These are phyloP conservation scores for Penicillium salamii DNA, from an alignment of 495 filamentous ascomycete species.

Conservation along the genomic window DNA sequence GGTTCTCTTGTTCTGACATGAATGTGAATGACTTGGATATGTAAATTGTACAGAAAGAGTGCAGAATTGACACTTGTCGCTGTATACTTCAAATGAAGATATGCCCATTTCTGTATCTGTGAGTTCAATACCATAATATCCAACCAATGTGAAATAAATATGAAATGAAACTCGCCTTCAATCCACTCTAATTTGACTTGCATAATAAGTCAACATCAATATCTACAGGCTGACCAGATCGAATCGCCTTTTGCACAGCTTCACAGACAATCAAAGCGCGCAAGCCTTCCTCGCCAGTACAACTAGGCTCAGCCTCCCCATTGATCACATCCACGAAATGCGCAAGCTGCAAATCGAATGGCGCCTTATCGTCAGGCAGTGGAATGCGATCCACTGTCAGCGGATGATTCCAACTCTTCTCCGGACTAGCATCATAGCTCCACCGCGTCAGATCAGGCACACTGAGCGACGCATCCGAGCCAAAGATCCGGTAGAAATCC, in stretches of 20 bases:
- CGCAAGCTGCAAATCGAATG: slow-evolving; percentile 54
- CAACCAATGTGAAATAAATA: too few species aligned
- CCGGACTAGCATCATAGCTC: slow-evolving; percentile 41
- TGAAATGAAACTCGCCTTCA: background rate
- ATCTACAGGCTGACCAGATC: slow-evolving; percentile 35
- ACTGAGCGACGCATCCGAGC: slow-evolving; percentile 50
- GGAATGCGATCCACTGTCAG: slow-evolving; percentile 30
- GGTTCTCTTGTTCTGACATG: background rate
- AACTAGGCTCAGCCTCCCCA: slow-evolving; percentile 39
- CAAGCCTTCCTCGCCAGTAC: slow-evolving; percentile 45
- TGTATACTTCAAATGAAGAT: background rate
- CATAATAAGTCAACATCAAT: slow-evolving; percentile 24
- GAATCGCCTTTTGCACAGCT: slow-evolving; percentile 39
- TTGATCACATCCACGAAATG: slow-evolving; percentile 55
- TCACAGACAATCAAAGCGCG: slow-evolving; percentile 44
- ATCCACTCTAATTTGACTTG: background rate
- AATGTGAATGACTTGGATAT: background rate
- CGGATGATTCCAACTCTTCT: slow-evolving; percentile 32
- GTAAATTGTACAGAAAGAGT: background rate
- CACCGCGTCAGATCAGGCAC: slow-evolving; percentile 55
- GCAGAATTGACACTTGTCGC: background rate
- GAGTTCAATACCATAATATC: too few species aligned
- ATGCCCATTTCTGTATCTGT: background rate
- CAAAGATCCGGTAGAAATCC: slow-evolving; percentile 58
- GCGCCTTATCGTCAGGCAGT: slow-evolving; percentile 38